Conservation (phyloP, 768 basidiomycete species). For the Rhizopogon salebrosus region DNA sequence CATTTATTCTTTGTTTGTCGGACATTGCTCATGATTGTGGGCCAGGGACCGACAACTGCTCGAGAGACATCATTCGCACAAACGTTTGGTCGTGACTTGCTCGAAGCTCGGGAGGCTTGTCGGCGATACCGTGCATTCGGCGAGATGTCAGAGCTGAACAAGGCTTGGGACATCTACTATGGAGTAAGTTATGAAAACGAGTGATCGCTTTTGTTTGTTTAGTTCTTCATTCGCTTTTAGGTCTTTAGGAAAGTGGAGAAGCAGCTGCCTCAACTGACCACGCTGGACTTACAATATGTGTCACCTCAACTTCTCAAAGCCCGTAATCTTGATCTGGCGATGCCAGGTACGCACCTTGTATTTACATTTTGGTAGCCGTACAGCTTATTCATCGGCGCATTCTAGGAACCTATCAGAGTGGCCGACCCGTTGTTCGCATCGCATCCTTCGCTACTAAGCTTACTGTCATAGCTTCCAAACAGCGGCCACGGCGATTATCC, state of each 20-base stretch:
- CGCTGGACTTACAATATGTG: constrained; percentile 94
- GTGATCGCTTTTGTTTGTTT: constrained; percentile 1
- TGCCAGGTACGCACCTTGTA: constrained; percentile 62
- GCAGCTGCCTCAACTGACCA: constrained; percentile 82
- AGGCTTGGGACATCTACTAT: constrained; percentile 99
- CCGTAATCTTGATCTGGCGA: constrained; percentile 88
- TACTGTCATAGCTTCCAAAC: constrained; percentile 93
- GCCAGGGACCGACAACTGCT: constrained; percentile 86
- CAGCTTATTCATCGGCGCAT: neutral
- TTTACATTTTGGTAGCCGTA: neutral
- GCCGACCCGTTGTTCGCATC: constrained; percentile 78
- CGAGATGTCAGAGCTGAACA: constrained; percentile 86
- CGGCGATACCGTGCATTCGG: constrained; percentile 80
- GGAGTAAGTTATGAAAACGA: constrained; percentile 45
- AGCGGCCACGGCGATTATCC: constrained; percentile 85
- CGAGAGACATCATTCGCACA: constrained; percentile 95
- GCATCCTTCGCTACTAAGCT: constrained; percentile 82
- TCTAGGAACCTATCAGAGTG: constrained; percentile 87
- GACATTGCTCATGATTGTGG: constrained; percentile 3
- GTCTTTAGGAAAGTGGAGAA: constrained; percentile 97
- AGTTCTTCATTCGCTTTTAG: constrained; percentile 30
- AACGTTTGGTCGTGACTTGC: constrained; percentile 87
- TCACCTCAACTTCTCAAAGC: constrained; percentile 89
- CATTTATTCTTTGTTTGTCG: neutral
- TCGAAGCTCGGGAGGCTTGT: constrained; percentile 89